A percentile compares a stretch with the other conserved stretches of the same genome.
Conservation (phyloP, 75 land plant species). For the Adiantum capillusveneris region DNA sequence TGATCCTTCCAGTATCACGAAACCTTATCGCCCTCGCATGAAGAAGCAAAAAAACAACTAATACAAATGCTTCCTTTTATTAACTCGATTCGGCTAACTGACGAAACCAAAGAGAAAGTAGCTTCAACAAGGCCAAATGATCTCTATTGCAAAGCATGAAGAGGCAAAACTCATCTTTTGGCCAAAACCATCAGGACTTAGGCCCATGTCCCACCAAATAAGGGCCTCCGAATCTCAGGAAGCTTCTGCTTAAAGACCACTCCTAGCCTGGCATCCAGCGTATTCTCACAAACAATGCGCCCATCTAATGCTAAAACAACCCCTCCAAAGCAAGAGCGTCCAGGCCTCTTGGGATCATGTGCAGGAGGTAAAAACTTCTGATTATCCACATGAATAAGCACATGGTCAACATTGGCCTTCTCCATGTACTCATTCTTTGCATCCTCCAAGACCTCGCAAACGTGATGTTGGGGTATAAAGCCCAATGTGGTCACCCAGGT, state of each 20-base stretch:
- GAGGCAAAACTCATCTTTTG: too few relatives aligned
- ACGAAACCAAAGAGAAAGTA: too few relatives aligned
- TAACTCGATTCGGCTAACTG: too few relatives aligned
- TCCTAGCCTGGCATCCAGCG: constrained; percentile 60
- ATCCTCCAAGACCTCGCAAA: constrained; percentile 44
- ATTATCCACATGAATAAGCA: constrained; percentile 45
- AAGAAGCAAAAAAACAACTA: too few relatives aligned
- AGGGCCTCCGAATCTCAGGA: constrained; percentile 39
- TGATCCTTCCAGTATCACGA: too few relatives aligned
- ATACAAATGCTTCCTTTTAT: too few relatives aligned
- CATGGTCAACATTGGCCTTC: constrained; percentile 41
- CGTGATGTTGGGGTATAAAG: too few relatives aligned
- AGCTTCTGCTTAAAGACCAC: constrained; percentile 53
- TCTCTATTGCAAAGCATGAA: too few relatives aligned
- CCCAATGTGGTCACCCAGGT: too few relatives aligned
- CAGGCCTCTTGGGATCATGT: constrained; percentile 4
- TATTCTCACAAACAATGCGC: constrained; percentile 60
- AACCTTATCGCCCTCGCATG: too few relatives aligned
- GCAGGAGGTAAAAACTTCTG: constrained; percentile 58
- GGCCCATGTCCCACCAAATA: background rate
- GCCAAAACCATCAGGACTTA: too few relatives aligned
- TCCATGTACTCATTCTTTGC: constrained; percentile 51
- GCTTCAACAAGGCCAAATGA: too few relatives aligned
- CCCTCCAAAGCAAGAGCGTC: constrained; percentile 32
- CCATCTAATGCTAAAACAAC: constrained; percentile 72